Base-by-base conservation (phyloP, 1,139 yeast species). In the Debaryomycetaceae sp. region DNA sequence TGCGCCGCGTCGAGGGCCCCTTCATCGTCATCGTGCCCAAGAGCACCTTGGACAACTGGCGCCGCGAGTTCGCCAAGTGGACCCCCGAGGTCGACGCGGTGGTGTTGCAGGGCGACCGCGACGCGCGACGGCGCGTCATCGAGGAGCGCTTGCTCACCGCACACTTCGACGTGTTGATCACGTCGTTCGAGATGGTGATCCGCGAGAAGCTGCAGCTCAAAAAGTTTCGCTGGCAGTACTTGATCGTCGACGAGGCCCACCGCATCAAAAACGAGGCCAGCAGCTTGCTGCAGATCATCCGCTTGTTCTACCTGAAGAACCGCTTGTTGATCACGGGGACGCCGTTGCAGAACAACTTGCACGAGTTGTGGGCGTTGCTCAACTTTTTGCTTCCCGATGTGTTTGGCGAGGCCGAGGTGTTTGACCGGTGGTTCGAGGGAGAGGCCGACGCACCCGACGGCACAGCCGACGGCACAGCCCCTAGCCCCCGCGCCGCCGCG, bases 231-330 rank as follows among this genome's bases (percentile, higher is more conserved):
- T 83, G 91, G 91, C 74, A 79, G 46, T 82, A 82, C 48, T 75
- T 83, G 33, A 65, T 83, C 23, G 80, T 83, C 39, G 93, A 83
- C 56, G 93, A 83, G 55, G 91, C 91, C 8, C 93, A 83, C 52
- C 67, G 91, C 59, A 78, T 83, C 38, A 83, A 83, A 46, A 83
- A 83, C 49, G 91, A 83, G 46, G 85, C 82, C 47, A 77, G 85
- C 14, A 59, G 80, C 37, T 56, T 83, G 32, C 80, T 89, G 1
- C 91, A 83, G 46, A 82, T 83, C 36, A 81, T 83, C 37, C 61
- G 91, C 48, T 58, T 79, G 59, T 81, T 83, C 54, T 80, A 79
- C 45, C 78, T 86, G 2, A 75, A 65, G 35, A 80, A 81, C 50
- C 65, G 91, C 44, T 59, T 83, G 30, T 63, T 83, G 37, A 81